Percentiles rank a stretch among this genome's conserved stretches.
Conservation (phyloP, 1,284 basidiomycete species). For the Phylloporus gajari region DNA sequence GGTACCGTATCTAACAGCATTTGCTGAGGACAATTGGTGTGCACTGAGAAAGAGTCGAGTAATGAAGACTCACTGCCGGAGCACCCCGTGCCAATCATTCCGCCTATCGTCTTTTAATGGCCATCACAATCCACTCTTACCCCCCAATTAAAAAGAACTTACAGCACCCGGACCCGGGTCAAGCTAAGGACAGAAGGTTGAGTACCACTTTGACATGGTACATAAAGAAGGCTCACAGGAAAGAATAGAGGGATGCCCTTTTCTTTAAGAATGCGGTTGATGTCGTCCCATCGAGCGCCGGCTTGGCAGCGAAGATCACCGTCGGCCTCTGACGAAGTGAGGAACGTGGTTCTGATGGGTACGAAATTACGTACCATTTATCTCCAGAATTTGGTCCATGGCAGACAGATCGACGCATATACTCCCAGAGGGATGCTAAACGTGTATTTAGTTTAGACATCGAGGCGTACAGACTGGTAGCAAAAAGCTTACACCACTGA, state of each 20-base stretch:
- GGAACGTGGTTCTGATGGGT: background rate
- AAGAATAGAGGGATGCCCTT: constrained; percentile 77
- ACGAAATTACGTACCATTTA: constrained; percentile 50
- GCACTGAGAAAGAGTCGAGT: background rate
- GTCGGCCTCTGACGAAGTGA: constrained; percentile 57
- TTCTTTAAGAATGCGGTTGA: constrained; percentile 80
- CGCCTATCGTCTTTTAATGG: constrained; percentile 59
- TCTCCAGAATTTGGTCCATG: constrained; percentile 71
- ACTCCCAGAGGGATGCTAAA: constrained; percentile 60
- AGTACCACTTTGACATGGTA: background rate
- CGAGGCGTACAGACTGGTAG: background rate
- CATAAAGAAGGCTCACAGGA: constrained; percentile 57
- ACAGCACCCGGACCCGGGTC: constrained; percentile 66
- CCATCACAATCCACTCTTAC: constrained; percentile 18
- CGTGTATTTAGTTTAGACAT: constrained; percentile 5
- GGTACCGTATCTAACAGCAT: constrained; percentile 85
- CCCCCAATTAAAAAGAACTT: constrained; percentile 31
- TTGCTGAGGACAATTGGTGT: constrained; percentile 56
- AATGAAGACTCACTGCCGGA: constrained; percentile 58
- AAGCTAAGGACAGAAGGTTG: constrained; percentile 47
- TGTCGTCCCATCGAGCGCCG: constrained; percentile 88
- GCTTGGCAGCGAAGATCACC: constrained; percentile 84
- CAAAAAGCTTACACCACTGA: constrained; percentile 49
- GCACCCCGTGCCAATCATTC: constrained; percentile 67
- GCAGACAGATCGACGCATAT: constrained; percentile 74